Evolutionary conservation across 2,329 filamentous ascomycete species (phyloP).

Genomic region (Verticillium nonalfalfae): DNA sequence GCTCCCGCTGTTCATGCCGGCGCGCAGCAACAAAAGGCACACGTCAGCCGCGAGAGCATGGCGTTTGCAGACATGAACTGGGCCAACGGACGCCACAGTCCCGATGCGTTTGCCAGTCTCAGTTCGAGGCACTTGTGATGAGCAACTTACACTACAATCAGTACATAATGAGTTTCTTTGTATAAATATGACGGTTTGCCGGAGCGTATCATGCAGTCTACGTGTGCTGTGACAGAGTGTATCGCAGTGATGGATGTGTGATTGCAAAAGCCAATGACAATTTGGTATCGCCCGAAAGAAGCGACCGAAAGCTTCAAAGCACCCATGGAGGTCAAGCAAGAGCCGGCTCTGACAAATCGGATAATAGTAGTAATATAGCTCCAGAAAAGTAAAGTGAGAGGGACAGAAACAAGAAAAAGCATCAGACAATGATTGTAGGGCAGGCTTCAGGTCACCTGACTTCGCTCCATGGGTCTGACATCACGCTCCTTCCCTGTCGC

Average conservation of each 20-base stretch:
- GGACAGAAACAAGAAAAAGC: no score
- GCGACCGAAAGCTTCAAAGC: no score
- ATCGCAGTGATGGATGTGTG: no score
- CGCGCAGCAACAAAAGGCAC: slow-evolving; percentile 20
- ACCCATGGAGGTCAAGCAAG: no score
- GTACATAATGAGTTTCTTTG: neutral
- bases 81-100: slow-evolving; percentile 68
- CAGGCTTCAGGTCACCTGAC: neutral
- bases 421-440: no score
- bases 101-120: slow-evolving; percentile 72
- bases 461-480: neutral
- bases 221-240: neutral
- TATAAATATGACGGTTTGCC: neutral
- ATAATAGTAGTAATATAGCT: no score
- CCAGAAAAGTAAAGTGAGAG: no score
- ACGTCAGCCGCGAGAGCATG: slow-evolving; percentile 66
- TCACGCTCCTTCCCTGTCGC: neutral
- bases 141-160: neutral
- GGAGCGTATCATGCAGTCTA: neutral
- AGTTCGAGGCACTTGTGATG: slow-evolving; percentile 49
- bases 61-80: slow-evolving; percentile 57
- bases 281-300: no score
- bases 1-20: slow-evolving; percentile 12
- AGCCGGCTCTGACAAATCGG: no score
- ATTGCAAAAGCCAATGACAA: no score